phyloP scores from a whole-genome alignment of 2,329 filamentous ascomycete species.

The Ophiocordyceps robertsii region DNA sequence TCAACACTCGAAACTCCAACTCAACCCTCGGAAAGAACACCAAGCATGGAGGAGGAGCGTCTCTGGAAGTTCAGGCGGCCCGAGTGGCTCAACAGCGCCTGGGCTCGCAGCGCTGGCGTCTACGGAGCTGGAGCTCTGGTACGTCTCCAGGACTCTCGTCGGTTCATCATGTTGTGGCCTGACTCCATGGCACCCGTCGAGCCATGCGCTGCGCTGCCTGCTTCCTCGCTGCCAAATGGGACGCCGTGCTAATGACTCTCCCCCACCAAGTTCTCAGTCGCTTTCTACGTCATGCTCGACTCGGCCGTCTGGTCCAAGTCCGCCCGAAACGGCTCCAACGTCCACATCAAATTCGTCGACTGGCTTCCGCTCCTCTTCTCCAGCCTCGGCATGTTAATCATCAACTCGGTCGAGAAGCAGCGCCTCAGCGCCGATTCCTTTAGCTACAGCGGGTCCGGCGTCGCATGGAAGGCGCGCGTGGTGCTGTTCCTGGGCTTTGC shows the following conservation, averaged over 20 bases:
- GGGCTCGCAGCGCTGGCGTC: constrained; percentile 49
- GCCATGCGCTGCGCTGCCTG: not conserved
- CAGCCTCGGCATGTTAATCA: constrained; percentile 55
- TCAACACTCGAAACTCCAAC: no score
- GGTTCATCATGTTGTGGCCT: not conserved
- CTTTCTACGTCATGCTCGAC: constrained; percentile 57
- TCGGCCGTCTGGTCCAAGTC: constrained; percentile 54
- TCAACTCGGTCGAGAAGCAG: constrained; percentile 56
- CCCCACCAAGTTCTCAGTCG: constrained; percentile 47
- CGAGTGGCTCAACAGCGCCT: constrained; percentile 52
- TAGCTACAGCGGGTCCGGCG: constrained; percentile 46
- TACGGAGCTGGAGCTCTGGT: constrained; percentile 51
- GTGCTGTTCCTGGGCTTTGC: constrained; percentile 56
- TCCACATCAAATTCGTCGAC: constrained; percentile 54
- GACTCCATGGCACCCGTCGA: no score
- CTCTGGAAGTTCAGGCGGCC: constrained; percentile 55
- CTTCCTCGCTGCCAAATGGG: constrained; percentile 5
- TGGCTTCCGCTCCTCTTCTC: constrained; percentile 58
- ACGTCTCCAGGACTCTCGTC: constrained; percentile 16
- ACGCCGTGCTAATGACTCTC: not conserved
- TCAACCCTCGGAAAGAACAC: no score
- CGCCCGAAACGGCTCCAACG: constrained; percentile 40
- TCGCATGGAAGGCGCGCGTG: constrained; percentile 56
- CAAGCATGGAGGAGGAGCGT: constrained; percentile 46
- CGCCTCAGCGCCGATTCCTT: constrained; percentile 50